A percentile compares a stretch with the other conserved stretches of the same genome.
Evolutionary conservation across 2,329 filamentous ascomycete genomes (phyloP).

Genomic region (Gliomastix tumulicola): DNA sequence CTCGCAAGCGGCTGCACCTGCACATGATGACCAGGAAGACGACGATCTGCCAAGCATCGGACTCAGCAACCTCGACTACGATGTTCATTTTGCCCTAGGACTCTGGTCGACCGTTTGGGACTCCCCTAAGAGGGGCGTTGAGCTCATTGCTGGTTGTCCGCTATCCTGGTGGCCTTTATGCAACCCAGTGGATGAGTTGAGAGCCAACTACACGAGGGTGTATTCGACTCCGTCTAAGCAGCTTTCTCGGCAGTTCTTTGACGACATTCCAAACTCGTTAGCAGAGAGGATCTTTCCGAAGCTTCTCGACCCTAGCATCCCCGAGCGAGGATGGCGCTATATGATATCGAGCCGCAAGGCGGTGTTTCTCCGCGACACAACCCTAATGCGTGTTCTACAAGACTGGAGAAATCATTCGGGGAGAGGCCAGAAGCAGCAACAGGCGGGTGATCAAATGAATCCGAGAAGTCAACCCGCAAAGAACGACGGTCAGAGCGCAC

Average conservation of each 20-base stretch:
- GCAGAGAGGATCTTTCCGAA: neutral
- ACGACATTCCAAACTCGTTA: neutral
- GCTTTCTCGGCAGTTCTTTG: neutral
- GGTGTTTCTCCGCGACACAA: neutral
- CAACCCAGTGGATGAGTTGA: neutral
- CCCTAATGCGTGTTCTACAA: neutral
- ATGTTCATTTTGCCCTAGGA: neutral
- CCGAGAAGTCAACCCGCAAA: no score
- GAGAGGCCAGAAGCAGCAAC: no score
- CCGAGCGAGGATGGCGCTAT: neutral
- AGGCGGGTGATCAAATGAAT: no score
- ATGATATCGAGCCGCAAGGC: neutral
- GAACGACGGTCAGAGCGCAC: no score
- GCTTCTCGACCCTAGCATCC: neutral
- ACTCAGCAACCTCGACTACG: no score
- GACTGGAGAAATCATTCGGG: no score
- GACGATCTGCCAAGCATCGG: no score
- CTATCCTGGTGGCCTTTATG: neutral
- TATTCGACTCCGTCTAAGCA: neutral
- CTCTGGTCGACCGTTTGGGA: neutral
- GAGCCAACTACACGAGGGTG: neutral
- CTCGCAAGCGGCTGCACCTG: no score
- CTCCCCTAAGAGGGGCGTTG: neutral
- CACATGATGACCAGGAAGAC: no score
- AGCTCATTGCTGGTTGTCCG: neutral